These are phyloP conservation scores for Parsonsia alboflavescens DNA, from an alignment of 257 asterid genomes.

Conservation along the genomic window DNA sequence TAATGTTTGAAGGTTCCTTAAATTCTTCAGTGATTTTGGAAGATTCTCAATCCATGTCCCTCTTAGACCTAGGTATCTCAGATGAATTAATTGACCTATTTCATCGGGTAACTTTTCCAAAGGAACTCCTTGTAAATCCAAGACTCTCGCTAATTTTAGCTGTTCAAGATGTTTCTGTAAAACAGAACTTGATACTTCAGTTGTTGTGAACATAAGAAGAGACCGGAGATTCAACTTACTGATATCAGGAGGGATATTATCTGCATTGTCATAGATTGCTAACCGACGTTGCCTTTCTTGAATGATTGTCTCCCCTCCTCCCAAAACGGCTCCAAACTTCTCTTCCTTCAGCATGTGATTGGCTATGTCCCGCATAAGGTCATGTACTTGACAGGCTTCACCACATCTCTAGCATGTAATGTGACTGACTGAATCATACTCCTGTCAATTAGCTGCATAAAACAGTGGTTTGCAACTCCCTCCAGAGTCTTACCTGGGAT, in stretches of 20 bases:
- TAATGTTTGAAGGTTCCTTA: constrained; percentile 21
- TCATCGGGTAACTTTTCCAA: constrained; percentile 13
- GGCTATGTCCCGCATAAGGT: constrained; percentile 19
- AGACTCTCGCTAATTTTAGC: constrained; percentile 12
- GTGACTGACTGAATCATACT: constrained; percentile 20
- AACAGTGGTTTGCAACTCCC: constrained; percentile 19
- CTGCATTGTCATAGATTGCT: constrained; percentile 12
- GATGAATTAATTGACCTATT: constrained; percentile 13
- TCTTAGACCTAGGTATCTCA: constrained; percentile 14
- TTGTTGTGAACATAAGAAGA: constrained; percentile 11
- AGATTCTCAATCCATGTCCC: constrained; percentile 11
- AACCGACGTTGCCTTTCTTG: constrained; percentile 11
- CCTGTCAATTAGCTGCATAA: constrained; percentile 13
- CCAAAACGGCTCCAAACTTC: constrained; percentile 14
- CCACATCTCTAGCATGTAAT: constrained; percentile 18
- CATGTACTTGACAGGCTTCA: constrained; percentile 18
- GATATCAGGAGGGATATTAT: constrained; percentile 4
- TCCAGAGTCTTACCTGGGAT: constrained; percentile 9
- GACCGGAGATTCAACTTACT: constrained; percentile 17
- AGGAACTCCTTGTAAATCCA: constrained; percentile 12
- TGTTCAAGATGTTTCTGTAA: constrained; percentile 9
- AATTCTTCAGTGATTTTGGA: constrained; percentile 17
- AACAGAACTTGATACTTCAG: constrained; percentile 3
- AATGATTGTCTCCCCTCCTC: constrained; percentile 2
- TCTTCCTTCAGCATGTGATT: constrained; percentile 14